These are phyloP conservation scores for Coemansia sp. DNA, from an alignment of 192 early-diverging fungal species.

Conservation along the genomic window DNA sequence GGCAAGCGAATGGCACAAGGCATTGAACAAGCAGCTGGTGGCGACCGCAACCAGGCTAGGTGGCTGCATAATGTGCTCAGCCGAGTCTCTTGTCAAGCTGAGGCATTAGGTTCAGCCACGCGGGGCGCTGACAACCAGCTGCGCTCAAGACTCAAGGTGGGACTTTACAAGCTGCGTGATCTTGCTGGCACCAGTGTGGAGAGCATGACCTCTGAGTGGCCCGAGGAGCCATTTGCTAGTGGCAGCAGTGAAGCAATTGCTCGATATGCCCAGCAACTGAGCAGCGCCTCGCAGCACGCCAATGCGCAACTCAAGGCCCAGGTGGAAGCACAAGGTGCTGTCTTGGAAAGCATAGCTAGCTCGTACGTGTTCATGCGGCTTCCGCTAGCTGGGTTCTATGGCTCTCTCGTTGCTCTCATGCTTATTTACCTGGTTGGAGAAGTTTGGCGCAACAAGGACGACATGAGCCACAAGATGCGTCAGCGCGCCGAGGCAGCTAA, in stretches of 20 bases:
- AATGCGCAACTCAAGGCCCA: slow-evolving; percentile 22
- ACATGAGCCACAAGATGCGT: slow-evolving; percentile 4
- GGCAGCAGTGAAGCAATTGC: slow-evolving; percentile 21
- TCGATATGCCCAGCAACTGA: slow-evolving; percentile 28
- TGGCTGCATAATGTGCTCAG: slow-evolving; percentile 5
- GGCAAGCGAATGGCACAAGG: slow-evolving; percentile 7
- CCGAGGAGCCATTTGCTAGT: slow-evolving; percentile 31
- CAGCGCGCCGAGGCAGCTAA: not conserved
- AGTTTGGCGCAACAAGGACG: slow-evolving; percentile 16
- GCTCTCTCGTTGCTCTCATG: slow-evolving; percentile 14
- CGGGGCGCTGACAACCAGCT: slow-evolving; percentile 30
- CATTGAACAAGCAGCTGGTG: not conserved
- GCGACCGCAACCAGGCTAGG: not conserved
- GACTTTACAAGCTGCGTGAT: slow-evolving; percentile 31
- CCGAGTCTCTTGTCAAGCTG: not conserved
- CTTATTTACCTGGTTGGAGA: slow-evolving; percentile 9
- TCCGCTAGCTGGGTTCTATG: slow-evolving; percentile 33
- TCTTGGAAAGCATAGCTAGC: slow-evolving; percentile 20
- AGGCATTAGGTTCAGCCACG: slow-evolving; percentile 6
- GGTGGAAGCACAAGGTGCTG: slow-evolving; percentile 25
- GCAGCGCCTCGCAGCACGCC: slow-evolving; percentile 25
- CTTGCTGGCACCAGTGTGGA: slow-evolving; percentile 7
- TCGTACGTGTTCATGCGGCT: slow-evolving; percentile 14
- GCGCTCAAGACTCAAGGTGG: slow-evolving; percentile 16
- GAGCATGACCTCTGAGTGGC: slow-evolving; percentile 26